Percentiles rank a stretch among this genome's conserved stretches.
Conservation (phyloP, 1,284 basidiomycete species). For the Erythrobasidium hasegawianum region DNA sequence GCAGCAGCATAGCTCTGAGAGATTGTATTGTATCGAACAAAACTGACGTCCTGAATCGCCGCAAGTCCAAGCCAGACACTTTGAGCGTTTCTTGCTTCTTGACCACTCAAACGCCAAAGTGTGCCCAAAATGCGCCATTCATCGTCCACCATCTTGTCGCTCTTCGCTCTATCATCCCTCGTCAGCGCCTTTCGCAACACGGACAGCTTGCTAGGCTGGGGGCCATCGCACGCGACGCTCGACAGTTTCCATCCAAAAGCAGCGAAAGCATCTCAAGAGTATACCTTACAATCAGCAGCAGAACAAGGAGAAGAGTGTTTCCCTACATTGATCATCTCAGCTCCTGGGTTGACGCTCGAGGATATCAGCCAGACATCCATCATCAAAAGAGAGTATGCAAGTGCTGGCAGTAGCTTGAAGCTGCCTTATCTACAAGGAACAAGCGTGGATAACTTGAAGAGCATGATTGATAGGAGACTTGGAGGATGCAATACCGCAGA, state of each 20-base stretch:
- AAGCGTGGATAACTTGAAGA: slow-evolving; percentile 24
- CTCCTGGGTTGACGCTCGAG: slow-evolving; percentile 17
- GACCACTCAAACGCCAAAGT: no score
- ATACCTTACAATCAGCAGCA: slow-evolving; percentile 11
- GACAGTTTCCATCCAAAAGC: slow-evolving; percentile 22
- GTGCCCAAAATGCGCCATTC: no score
- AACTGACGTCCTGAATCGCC: no score
- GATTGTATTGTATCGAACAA: no score
- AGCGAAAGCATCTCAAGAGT: slow-evolving; percentile 23
- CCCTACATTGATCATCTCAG: slow-evolving; percentile 27
- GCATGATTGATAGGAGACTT: slow-evolving; percentile 24
- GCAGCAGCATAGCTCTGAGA: no score
- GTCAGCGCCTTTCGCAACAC: slow-evolving; percentile 27
- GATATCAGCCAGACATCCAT: slow-evolving; percentile 14
- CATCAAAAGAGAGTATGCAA: slow-evolving; percentile 12
- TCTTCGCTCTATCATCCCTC: no score
- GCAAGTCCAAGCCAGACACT: no score
- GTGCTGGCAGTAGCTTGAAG: slow-evolving; percentile 12
- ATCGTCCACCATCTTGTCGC: no score
- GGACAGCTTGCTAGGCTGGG: slow-evolving; percentile 26
- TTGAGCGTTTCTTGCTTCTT: background rate
- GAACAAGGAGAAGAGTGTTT: slow-evolving; percentile 18
- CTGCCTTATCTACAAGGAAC: slow-evolving; percentile 20
- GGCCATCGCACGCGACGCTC: slow-evolving; percentile 18
- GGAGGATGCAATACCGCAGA: slow-evolving; percentile 8